Base-by-base conservation (phyloP, 768 basidiomycete genomes). In the Favolaschia claudopus region DNA sequence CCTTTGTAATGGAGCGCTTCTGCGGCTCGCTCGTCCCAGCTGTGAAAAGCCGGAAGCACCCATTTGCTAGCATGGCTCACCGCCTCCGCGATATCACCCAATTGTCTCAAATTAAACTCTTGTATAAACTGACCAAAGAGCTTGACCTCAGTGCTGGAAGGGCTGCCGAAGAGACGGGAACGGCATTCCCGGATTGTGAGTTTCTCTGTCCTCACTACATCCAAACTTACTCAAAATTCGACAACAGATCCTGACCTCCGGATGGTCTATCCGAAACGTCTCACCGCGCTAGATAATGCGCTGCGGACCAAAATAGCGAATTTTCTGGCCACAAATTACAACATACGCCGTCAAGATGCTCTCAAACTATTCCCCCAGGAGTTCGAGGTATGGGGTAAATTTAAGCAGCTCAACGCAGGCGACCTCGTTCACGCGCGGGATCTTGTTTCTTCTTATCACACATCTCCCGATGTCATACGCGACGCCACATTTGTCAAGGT, bases 1-100 rank as follows among this genome's bases (percentile, higher is more conserved):
- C 46, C 3, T 57, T 49, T 43, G 33, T 45, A 4, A 61, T 51
- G 54, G 60, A 61, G 31, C 47, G 54, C 24, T 61, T 50, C 28
- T 49, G 46, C 12, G 60, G 60, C 12, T 46, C 33, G 5, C 54
- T 61, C 14, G 36, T 37, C 19, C 46, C 38, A 4, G 32, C 32
- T 10, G 22, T 49, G 17, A 42, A 56, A 28, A 55, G 53, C 14
- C 53, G 60, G 0, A 44, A 42, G 20, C n/a, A 33, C 20, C 53
- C 60, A 2, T 55, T 50, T 24, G 32, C 48, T 15, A 55, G 47
- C 28, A 42, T 61, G 7, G 50, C 45, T 24, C 38, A 42, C 25
- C 53, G 47, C 19, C 31, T 58, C 4, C 44, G 45, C 17, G 55
- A 56, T 8, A 33, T 48, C 12, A 51, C 58, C 2, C 58, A 60